phyloP scores from a whole-genome alignment of 208 protist species.

The Wallacemonas rigidus region DNA sequence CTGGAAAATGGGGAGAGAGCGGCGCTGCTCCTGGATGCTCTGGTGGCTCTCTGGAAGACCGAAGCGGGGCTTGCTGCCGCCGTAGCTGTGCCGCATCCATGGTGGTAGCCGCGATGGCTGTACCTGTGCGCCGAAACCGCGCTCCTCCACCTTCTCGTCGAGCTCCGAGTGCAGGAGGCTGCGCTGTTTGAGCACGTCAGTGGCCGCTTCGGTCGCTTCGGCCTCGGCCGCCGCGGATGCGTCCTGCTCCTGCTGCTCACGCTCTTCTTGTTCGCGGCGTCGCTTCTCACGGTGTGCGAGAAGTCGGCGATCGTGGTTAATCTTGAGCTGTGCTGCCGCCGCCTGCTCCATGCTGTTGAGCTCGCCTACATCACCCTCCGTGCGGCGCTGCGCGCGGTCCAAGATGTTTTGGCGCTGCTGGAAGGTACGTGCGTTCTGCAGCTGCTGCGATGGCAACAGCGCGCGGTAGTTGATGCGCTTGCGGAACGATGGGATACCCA shows the following conservation, averaged over 20 bases:
- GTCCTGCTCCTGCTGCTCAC: constrained; percentile 22
- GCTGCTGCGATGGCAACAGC: constrained; percentile 76
- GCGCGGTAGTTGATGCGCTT: constrained; percentile 82
- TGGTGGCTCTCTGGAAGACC: constrained; percentile 57
- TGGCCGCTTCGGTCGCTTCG: background rate
- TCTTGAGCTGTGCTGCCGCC: constrained; percentile 72
- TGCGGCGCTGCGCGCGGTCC: constrained; percentile 57
- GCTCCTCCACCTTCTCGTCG: constrained; percentile 61
- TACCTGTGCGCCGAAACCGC: constrained; percentile 55
- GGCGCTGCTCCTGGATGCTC: constrained; percentile 79
- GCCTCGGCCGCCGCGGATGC: constrained; percentile 18
- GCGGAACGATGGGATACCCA: constrained; percentile 62
- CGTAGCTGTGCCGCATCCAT: constrained; percentile 85
- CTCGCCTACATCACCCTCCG: constrained; percentile 50
- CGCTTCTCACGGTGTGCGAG: constrained; percentile 46
- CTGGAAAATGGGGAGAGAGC: constrained; percentile 95
- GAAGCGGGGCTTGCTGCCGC: constrained; percentile 60
- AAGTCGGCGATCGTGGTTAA: constrained; percentile 81
- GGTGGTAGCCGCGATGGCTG: constrained; percentile 64
- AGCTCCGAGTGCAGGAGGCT: constrained; percentile 69
- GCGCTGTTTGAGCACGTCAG: constrained; percentile 20
- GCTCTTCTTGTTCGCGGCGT: constrained; percentile 30
- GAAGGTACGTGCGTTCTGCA: constrained; percentile 73
- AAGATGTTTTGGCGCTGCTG: constrained; percentile 81
- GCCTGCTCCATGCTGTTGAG: constrained; percentile 81